phyloP scores from a whole-genome alignment of 2,329 filamentous ascomycete species.

The Scedosporium aurantiacum region DNA sequence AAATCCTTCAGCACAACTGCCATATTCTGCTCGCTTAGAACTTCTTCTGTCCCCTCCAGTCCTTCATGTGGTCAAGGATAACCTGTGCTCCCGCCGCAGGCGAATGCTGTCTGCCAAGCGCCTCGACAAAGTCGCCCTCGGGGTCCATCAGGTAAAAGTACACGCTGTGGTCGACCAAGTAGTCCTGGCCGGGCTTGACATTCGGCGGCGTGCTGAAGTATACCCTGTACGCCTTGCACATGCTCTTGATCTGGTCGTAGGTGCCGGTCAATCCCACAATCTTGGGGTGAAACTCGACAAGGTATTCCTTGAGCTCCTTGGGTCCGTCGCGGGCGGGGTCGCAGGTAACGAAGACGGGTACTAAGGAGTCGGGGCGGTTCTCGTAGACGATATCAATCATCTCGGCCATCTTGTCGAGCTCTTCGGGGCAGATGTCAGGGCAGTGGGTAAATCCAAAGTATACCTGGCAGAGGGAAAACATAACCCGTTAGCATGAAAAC shows the following conservation, averaged over 20 bases:
- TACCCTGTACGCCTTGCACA: constrained; percentile 92
- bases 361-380: constrained; percentile 40
- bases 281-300: constrained; percentile 78
- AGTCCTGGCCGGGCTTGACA: constrained; percentile 89
- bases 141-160: constrained; percentile 99
- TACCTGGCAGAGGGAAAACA: constrained; percentile 41
- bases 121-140: constrained; percentile 96
- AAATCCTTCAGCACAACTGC: background rate
- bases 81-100: constrained; percentile 74
- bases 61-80: constrained; percentile 75
- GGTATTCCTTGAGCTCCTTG: constrained; percentile 71
- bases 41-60: constrained; percentile 30
- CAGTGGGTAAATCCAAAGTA: constrained; percentile 99
- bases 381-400: constrained; percentile 69
- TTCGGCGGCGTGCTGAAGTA: constrained; percentile 90
- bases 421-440: constrained; percentile 96
- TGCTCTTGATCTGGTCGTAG: constrained; percentile 85
- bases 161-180: constrained; percentile 96
- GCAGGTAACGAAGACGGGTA: constrained; percentile 88
- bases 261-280: constrained; percentile 86
- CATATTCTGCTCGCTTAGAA: constrained; percentile 7
- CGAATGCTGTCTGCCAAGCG: constrained; percentile 86
- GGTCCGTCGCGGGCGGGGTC: constrained; percentile 88
- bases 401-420: constrained; percentile 97
- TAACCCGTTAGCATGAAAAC: background rate